Conservation (phyloP, 2,329 filamentous ascomycete species). For the Sporothrix sp. region DNA sequence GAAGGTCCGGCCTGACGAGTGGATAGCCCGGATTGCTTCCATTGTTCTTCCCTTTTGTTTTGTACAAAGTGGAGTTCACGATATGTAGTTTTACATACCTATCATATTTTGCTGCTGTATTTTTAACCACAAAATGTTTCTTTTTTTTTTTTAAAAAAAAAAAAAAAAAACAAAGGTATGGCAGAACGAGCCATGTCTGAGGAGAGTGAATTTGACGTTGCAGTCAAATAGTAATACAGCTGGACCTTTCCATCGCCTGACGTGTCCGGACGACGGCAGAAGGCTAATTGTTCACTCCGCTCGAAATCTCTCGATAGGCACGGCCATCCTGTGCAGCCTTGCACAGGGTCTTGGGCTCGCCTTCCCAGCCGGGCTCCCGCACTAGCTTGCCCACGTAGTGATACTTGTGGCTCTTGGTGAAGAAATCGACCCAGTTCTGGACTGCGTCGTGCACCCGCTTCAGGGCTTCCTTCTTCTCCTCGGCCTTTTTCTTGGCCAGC, state of each 20-base stretch:
- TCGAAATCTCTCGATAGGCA: constrained; percentile 49
- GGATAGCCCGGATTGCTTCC: not conserved
- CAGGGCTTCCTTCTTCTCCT: constrained; percentile 56
- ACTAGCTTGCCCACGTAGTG: constrained; percentile 66
- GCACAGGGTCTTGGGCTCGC: constrained; percentile 56
- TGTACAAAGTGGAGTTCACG: constrained; percentile 9
- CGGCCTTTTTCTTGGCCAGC: constrained; percentile 42
- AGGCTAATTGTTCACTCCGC: not conserved
- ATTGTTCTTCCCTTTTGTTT: not conserved
- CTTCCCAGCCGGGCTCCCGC: constrained; percentile 50
- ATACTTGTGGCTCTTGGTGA: constrained; percentile 71
- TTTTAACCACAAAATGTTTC: constrained; percentile 4
- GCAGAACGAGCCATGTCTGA: no score
- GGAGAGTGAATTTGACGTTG: no score
- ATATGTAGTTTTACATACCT: constrained; percentile 8
- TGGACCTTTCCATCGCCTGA: no score
- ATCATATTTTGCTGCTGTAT: not conserved
- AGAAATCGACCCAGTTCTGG: constrained; percentile 76
- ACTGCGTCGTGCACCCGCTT: constrained; percentile 57
- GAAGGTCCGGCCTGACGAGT: no score
- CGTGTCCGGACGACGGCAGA: not conserved
- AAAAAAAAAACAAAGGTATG: no score
- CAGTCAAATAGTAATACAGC: no score
- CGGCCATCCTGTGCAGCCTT: constrained; percentile 53
- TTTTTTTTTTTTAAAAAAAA: not conserved